Evolutionary conservation across 495 filamentous ascomycete genomes (phyloP), one percentile per base, ranked within the genome.

Genomic region (Podospora sp.): DNA sequence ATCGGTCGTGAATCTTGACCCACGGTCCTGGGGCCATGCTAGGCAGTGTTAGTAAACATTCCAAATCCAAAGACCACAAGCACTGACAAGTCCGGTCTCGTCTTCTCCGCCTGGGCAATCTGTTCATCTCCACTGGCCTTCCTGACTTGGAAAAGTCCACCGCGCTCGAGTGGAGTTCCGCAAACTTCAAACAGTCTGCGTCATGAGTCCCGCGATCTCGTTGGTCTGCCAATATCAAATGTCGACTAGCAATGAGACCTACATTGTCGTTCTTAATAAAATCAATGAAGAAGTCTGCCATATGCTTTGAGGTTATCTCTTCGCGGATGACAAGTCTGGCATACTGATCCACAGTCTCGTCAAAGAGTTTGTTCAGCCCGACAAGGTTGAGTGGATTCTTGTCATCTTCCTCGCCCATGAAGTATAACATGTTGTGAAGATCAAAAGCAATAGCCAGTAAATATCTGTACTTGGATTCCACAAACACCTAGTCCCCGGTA

Each of bases 121-220:
- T 65, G 0, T 20, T 60, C n/a, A 80, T 35, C 62, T 82, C 72
- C 20, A 93, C 91, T 0, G 89, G 83, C 26, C 87, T 85, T 0
- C 92, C 92, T 0, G 90, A 88, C 73, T 96, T 95, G 1, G 88
- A 91, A 69, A 90, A 96, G 74, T 96, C 92, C 1, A 96, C 92
- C 0, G 90, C 92, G 0, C 82, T 89, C 0, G 92, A 95, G 64
- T 90, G 88, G 72, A 95, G 75, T 61, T 86, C 81, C 2, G 92
- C 91, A 0, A 96, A 80, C 18, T 75, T 77, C n/a, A 87, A 75
- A 65, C 91, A 94, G 35, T 87, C 79, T 0, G 69, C 66, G 65
- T 91, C 75, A 0, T 78, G 74, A 0, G 89, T 88, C 0, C 92
- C 92, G 0, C 62, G 24, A 0, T 51, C 18, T 29, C 75, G 73